These are phyloP conservation scores for Trichoderma gracile DNA, from an alignment of 2,329 filamentous ascomycete species.

Conservation along the genomic window DNA sequence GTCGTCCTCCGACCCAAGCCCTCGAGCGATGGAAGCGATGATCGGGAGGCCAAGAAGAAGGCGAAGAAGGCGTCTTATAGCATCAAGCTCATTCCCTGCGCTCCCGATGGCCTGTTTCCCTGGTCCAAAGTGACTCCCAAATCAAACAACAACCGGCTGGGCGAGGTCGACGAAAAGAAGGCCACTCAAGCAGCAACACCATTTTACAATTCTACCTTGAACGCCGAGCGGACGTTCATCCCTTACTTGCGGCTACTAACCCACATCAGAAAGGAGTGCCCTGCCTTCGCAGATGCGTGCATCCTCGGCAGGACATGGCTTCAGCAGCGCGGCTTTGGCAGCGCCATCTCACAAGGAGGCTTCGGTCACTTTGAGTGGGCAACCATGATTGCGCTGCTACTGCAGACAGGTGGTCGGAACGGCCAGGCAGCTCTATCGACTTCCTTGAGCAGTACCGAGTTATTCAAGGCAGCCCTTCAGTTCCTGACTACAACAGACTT, in stretches of 20 bases:
- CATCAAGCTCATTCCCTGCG: slow-evolving; percentile 77
- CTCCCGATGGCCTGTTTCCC: slow-evolving; percentile 69
- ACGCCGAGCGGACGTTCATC: slow-evolving; percentile 72
- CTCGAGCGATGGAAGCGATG: slow-evolving; percentile 28
- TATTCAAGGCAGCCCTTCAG: slow-evolving; percentile 94
- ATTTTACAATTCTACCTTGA: slow-evolving; percentile 86
- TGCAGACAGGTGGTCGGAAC: slow-evolving; percentile 74
- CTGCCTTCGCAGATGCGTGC: slow-evolving; percentile 79
- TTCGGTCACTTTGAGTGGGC: slow-evolving; percentile 95
- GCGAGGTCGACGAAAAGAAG: slow-evolving; percentile 47
- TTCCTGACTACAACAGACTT: slow-evolving; percentile 77
- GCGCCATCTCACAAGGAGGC: slow-evolving; percentile 70
- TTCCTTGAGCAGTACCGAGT: slow-evolving; percentile 84
- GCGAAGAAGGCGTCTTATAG: slow-evolving; percentile 47
- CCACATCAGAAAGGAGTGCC: slow-evolving; percentile 65
- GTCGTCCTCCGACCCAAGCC: slow-evolving; percentile 47
- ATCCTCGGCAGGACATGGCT: slow-evolving; percentile 87
- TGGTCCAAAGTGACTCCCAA: slow-evolving; percentile 68
- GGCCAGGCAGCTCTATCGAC: slow-evolving; percentile 72
- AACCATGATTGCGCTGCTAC: slow-evolving; percentile 72
- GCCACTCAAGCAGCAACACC: slow-evolving; percentile 59
- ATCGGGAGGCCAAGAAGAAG: slow-evolving; percentile 33
- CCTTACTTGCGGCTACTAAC: slow-evolving; percentile 76
- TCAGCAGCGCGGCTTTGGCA: slow-evolving; percentile 77
- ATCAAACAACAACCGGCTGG: slow-evolving; percentile 68